Conservation (phyloP, 176 grass and related monocot genomes). For the Avena eriantha region DNA sequence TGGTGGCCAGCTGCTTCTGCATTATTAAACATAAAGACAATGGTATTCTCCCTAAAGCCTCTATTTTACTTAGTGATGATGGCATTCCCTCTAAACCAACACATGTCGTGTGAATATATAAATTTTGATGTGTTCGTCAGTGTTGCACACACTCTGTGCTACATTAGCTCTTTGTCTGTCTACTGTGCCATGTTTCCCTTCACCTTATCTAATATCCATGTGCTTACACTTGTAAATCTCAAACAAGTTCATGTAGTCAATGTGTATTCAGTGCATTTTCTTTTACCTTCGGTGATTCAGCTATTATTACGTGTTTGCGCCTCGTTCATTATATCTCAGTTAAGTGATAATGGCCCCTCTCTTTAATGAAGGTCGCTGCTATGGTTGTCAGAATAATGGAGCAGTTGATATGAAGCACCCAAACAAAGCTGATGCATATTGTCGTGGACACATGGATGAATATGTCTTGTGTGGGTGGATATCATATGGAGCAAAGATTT, state of each 20-base stretch:
- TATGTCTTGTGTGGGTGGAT: not conserved
- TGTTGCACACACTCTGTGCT: not conserved
- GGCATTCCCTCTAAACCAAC: not conserved
- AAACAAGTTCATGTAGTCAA: not conserved
- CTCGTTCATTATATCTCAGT: not conserved
- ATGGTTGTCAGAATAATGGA: not conserved
- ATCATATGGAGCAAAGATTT: not conserved
- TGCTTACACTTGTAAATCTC: not conserved
- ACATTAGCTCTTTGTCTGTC: not conserved
- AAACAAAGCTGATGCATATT: not conserved
- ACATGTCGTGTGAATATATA: not conserved
- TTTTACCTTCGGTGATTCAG: not conserved
- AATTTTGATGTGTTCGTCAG: not conserved
- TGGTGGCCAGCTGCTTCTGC: not conserved
- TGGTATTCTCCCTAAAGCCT: not conserved
- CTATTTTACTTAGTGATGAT: not conserved
- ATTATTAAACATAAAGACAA: not conserved
- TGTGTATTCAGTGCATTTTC: not conserved
- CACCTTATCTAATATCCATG: not conserved
- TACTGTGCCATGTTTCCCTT: not conserved
- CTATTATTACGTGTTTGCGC: not conserved
- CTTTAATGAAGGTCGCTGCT: not conserved
- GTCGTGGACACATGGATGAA: not conserved
- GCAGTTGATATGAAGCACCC: not conserved
- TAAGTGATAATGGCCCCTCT: not conserved